Conservation (phyloP, 2,329 filamentous ascomycete genomes). For the Penicillium sp. region DNA sequence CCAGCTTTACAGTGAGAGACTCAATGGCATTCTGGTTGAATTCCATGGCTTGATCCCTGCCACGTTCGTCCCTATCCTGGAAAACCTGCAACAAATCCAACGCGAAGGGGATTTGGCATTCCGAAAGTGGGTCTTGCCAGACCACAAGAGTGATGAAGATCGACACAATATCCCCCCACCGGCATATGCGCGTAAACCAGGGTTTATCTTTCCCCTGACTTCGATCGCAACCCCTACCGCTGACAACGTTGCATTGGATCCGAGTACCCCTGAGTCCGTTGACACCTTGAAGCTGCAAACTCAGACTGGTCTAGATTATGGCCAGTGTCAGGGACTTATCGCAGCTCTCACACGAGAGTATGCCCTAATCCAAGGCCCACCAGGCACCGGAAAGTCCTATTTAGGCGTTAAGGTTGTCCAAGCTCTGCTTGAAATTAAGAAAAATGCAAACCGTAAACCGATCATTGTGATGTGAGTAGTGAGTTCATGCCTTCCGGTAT, state of each 20-base stretch:
- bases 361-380: constrained; percentile 16
- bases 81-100: constrained; percentile 9
- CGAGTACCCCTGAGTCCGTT: not conserved
- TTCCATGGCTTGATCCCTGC: constrained; percentile 11
- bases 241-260: not conserved
- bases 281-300: constrained; percentile 2
- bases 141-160: not conserved
- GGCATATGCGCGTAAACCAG: constrained; percentile 4
- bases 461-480: constrained; percentile 9
- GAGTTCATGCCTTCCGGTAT: not conserved
- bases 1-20: constrained; percentile 2
- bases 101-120: constrained; percentile 5
- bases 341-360: constrained; percentile 16
- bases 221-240: not conserved
- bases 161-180: constrained; percentile 1
- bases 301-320: constrained; percentile 8
- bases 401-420: constrained; percentile 11
- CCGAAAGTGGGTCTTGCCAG: constrained; percentile 8
- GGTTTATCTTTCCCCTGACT: constrained; percentile 6
- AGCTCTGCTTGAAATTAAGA: constrained; percentile 2
- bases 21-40: constrained; percentile 8
- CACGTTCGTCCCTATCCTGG: constrained; percentile 9
- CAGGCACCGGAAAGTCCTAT: constrained; percentile 15
- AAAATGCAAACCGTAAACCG: not conserved
- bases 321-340: constrained; percentile 13